These are phyloP conservation scores for Lodderomyces margitis DNA, from an alignment of 1,139 yeast species.

Conservation along the genomic window DNA sequence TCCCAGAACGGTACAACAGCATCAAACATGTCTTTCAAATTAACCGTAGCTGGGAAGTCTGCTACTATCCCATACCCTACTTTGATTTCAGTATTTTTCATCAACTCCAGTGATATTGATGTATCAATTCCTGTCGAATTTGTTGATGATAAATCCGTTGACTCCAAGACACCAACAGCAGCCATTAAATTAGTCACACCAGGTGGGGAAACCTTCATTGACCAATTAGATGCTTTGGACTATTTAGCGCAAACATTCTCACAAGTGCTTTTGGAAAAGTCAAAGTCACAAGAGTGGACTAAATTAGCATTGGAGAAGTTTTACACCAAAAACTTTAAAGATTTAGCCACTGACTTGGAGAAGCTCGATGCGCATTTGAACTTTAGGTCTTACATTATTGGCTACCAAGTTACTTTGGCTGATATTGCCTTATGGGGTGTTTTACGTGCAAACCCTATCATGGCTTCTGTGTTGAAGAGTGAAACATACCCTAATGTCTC, in stretches of 20 bases:
- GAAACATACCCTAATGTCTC: conserved; percentile 81
- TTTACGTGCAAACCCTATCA: conserved; percentile 86
- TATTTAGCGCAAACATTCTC: conserved; percentile 50
- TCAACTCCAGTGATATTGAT: conserved; percentile 51
- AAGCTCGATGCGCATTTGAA: conserved; percentile 75
- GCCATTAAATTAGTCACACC: conserved; percentile 45
- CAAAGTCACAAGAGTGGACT: conserved; percentile 57
- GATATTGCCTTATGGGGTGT: conserved; percentile 95
- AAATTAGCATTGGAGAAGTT: conserved; percentile 67
- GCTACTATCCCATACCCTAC: conserved; percentile 78
- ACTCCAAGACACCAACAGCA: conserved; percentile 38
- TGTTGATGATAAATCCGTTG: conserved; percentile 58
- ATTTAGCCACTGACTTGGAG: conserved; percentile 71
- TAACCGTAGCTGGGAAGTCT: conserved; percentile 84
- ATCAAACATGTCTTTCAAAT: conserved; percentile 28
- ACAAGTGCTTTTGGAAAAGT: conserved; percentile 26
- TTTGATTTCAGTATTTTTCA: conserved; percentile 72
- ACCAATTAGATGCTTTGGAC: conserved; percentile 43
- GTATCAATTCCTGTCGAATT: conserved; percentile 58
- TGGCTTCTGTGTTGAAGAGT: conserved; percentile 85
- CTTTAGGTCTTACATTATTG: conserved; percentile 77
- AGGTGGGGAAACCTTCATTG: conserved; percentile 44
- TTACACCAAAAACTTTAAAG: conserved; percentile 83
- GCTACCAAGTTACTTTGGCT: conserved; percentile 64
- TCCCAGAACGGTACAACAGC: not conserved